Evolutionary conservation across 345 rosid genomes (phyloP).

Genomic region (Melaleuca quinquenervia): DNA sequence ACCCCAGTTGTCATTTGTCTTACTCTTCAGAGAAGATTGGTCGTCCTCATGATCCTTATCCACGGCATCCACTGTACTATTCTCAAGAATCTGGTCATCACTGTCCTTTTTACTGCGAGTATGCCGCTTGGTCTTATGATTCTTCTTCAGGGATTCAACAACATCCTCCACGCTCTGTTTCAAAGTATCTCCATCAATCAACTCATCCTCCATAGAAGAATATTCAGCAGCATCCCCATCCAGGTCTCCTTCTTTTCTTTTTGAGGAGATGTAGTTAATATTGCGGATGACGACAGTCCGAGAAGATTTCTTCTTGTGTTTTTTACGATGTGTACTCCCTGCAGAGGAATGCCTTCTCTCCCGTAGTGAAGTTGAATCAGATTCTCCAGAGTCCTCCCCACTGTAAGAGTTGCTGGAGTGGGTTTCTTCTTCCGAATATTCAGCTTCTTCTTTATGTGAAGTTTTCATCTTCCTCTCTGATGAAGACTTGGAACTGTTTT

Average conservation of each 20-base stretch:
- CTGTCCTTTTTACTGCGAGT: slow-evolving; percentile 13
- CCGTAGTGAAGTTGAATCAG: slow-evolving; percentile 26
- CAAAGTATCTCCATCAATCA: slow-evolving; percentile 35
- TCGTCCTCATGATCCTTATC: slow-evolving; percentile 6
- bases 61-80: slow-evolving; percentile 9
- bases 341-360: slow-evolving; percentile 33
- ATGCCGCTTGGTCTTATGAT: slow-evolving; percentile 16
- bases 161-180: slow-evolving; percentile 46
- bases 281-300: slow-evolving; percentile 74
- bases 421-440: slow-evolving; percentile 30
- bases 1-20: slow-evolving; percentile 52
- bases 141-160: slow-evolving; percentile 35
- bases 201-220: slow-evolving; percentile 31
- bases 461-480: slow-evolving; percentile 21
- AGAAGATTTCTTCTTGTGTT: slow-evolving; percentile 47
- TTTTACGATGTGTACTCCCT: slow-evolving; percentile 23
- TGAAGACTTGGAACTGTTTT: slow-evolving; percentile 6
- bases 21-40: slow-evolving; percentile 12
- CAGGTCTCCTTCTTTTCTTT: slow-evolving; percentile 48
- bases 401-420: slow-evolving; percentile 37
- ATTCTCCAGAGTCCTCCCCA: slow-evolving; percentile 20
- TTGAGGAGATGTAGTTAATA: slow-evolving; percentile 78
- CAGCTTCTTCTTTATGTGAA: slow-evolving; percentile 26
- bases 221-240: slow-evolving; percentile 21
- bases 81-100: slow-evolving; percentile 5